A percentile compares a stretch with the other conserved stretches of the same genome.
Conservation (phyloP, 495 filamentous ascomycete genomes). For the Aspergillus leporis region DNA sequence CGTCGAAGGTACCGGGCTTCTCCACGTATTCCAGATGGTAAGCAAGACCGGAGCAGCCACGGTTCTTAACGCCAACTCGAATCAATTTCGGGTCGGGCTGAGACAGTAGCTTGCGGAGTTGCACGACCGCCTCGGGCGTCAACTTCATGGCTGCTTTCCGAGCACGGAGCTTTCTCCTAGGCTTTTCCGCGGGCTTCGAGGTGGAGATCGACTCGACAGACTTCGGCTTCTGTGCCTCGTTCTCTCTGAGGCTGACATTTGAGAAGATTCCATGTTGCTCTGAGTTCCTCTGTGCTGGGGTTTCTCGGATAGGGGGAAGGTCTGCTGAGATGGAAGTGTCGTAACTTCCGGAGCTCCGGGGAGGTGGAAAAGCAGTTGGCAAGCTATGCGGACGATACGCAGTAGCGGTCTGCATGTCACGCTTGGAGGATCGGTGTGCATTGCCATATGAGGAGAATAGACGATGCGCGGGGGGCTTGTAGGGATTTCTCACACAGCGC, state of each 20-base stretch:
- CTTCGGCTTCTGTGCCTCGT: slow-evolving; percentile 63
- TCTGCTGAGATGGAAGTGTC: slow-evolving; percentile 69
- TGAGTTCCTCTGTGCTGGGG: slow-evolving; percentile 22
- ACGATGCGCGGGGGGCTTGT: slow-evolving; percentile 52
- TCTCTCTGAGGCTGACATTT: slow-evolving; percentile 52
- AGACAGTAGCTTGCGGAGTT: slow-evolving; percentile 70
- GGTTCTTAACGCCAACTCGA: slow-evolving; percentile 89
- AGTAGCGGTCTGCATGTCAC: slow-evolving; percentile 70
- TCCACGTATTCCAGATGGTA: slow-evolving; percentile 97
- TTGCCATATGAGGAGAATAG: slow-evolving; percentile 64
- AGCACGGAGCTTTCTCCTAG: slow-evolving; percentile 68
- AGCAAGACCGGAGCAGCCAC: slow-evolving; percentile 93
- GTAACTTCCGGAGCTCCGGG: slow-evolving; percentile 63
- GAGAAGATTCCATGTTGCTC: slow-evolving; percentile 22
- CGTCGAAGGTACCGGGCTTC: slow-evolving; percentile 82
- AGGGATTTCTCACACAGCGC: slow-evolving; percentile 47
- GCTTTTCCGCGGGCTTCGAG: slow-evolving; percentile 42
- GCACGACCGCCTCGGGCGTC: slow-evolving; percentile 72
- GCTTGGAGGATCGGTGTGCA: slow-evolving; percentile 56
- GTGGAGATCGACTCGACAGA: slow-evolving; percentile 36
- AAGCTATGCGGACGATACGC: slow-evolving; percentile 77
- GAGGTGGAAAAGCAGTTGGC: slow-evolving; percentile 60
- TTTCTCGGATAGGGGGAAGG: slow-evolving; percentile 29
- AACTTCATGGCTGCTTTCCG: slow-evolving; percentile 91
- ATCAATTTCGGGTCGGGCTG: slow-evolving; percentile 89